These are phyloP conservation scores for Cladosporium sp. DNA, from an alignment of 2,329 filamentous ascomycete genomes.

Conservation along the genomic window DNA sequence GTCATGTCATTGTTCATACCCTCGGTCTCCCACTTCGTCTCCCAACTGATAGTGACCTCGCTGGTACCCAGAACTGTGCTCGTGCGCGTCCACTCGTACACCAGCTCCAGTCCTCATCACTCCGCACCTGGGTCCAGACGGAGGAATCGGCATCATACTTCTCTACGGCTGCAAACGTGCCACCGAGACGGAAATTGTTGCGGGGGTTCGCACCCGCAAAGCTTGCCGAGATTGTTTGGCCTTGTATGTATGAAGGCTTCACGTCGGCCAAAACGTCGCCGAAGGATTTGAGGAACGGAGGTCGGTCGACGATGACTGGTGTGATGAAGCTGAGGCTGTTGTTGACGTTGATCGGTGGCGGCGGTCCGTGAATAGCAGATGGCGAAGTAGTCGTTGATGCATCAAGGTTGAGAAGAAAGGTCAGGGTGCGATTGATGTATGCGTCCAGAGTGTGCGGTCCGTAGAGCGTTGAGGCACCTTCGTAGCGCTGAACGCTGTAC, in stretches of 20 bases:
- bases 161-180: conserved; percentile 76
- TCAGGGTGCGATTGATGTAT: conserved; percentile 82
- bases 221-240: conserved; percentile 59
- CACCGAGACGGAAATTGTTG: conserved; percentile 76
- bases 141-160: conserved; percentile 43
- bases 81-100: conserved; percentile 75
- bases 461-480: conserved; percentile 89
- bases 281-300: conserved; percentile 63
- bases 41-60: conserved; percentile 76
- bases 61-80: conserved; percentile 68
- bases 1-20: conserved; percentile 34
- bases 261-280: conserved; percentile 60
- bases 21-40: conserved; percentile 55
- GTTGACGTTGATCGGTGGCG: conserved; percentile 73
- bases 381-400: conserved; percentile 34
- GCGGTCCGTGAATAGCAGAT: conserved; percentile 45
- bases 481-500: conserved; percentile 81
- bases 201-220: conserved; percentile 89
- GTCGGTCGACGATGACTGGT: conserved; percentile 69
- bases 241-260: conserved; percentile 50
- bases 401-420: conserved; percentile 63
- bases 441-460: conserved; percentile 78
- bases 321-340: conserved; percentile 76
- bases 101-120: conserved; percentile 80
- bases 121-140: conserved; percentile 62